Conservation (phyloP, 2,329 filamentous ascomycete species). For the Neonectria sp. region DNA sequence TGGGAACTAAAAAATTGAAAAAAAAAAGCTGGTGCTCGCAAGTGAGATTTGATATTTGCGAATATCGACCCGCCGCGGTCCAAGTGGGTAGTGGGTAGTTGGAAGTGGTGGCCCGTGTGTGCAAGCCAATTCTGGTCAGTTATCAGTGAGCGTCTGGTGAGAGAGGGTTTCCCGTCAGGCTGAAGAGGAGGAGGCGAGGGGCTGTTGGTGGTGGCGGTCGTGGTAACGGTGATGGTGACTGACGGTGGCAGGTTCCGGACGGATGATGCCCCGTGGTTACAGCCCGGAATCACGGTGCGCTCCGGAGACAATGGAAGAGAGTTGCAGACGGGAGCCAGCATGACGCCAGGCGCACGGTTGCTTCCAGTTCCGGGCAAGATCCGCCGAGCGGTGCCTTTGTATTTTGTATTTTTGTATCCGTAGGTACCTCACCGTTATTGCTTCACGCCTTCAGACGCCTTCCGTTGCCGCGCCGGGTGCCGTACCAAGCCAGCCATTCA, state of each 20-base stretch:
- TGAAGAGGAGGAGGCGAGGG: background rate
- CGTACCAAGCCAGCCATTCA: constrained; percentile 2
- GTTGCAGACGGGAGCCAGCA: constrained; percentile 9
- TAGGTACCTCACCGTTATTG: background rate
- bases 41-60: constrained; percentile 41
- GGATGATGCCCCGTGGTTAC: constrained; percentile 15
- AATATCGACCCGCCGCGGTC: constrained; percentile 31
- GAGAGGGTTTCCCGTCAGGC: background rate
- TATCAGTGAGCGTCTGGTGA: background rate
- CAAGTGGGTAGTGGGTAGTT: background rate
- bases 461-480: constrained; percentile 2
- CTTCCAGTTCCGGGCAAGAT: background rate
- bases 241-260: constrained; percentile 13
- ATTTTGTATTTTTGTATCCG: background rate
- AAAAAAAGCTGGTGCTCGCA: constrained; percentile 32
- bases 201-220: background rate
- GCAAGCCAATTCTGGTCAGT: background rate
- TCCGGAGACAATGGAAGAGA: constrained; percentile 12
- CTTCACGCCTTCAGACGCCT: constrained; percentile 1
- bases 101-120: too few species aligned
- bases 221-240: constrained; percentile 3
- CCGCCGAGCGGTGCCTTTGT: too few species aligned
- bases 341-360: constrained; percentile 24
- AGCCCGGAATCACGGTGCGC: constrained; percentile 17
- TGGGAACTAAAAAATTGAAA: constrained; percentile 21